A percentile compares a stretch with the other conserved stretches of the same genome.
These are phyloP conservation scores for Yamadazyma sp. DNA, from an alignment of 1,139 yeast genomes.

Conservation along the genomic window DNA sequence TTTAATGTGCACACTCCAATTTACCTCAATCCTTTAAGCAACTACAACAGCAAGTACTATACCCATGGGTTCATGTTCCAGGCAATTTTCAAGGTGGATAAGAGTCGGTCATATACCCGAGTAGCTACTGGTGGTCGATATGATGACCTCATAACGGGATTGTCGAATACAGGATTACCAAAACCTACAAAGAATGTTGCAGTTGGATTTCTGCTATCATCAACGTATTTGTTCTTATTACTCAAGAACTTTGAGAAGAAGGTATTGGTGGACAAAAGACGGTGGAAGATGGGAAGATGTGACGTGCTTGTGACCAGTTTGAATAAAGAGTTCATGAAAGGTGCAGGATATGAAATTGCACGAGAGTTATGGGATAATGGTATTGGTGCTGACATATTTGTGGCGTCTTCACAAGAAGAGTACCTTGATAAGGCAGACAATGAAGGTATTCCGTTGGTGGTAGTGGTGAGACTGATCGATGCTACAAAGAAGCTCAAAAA, in stretches of 20 bases:
- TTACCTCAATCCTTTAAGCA: conserved; percentile 69
- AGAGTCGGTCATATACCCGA: conserved; percentile 40
- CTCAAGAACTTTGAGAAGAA: conserved; percentile 34
- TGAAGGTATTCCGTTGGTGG: conserved; percentile 75
- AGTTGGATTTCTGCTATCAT: conserved; percentile 75
- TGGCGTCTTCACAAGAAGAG: conserved; percentile 61
- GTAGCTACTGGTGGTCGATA: conserved; percentile 93
- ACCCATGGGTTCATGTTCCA: conserved; percentile 85
- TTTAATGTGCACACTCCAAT: conserved; percentile 47
- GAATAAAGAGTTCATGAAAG: conserved; percentile 49
- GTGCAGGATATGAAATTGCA: conserved; percentile 62
- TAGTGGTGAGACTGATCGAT: conserved; percentile 63
- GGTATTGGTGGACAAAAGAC: conserved; percentile 22
- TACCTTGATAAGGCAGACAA: conserved; percentile 59
- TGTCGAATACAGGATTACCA: conserved; percentile 17
- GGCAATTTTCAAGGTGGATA: conserved; percentile 61
- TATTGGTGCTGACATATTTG: conserved; percentile 66
- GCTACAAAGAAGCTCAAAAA: conserved; percentile 36
- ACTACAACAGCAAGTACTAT: conserved; percentile 78
- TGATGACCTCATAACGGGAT: conserved; percentile 61
- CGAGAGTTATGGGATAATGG: conserved; percentile 67
- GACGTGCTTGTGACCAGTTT: conserved; percentile 78
- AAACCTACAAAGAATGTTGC: conserved; percentile 48
- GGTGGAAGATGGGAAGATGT: conserved; percentile 54
- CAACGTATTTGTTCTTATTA: conserved; percentile 43